Conservation (phyloP, 352 stramenopile species). For the Pythium aquatile region DNA sequence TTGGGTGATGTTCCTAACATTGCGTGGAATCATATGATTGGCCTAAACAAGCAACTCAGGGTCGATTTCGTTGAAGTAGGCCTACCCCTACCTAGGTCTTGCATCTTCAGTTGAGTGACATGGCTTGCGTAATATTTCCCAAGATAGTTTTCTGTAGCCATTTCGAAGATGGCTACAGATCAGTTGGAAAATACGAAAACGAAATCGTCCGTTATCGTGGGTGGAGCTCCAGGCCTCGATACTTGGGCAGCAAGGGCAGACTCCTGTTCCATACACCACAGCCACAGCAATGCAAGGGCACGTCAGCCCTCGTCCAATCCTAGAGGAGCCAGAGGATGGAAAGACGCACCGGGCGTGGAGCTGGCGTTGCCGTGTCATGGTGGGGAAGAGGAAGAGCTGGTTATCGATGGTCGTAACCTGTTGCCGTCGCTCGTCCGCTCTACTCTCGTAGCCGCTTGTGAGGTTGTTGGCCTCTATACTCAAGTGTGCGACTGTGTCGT, state of each 20-base stretch:
- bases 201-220: constrained; percentile 9
- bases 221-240: constrained; percentile 8
- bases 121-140: background rate
- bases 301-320: background rate
- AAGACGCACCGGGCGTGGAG: constrained; percentile 27
- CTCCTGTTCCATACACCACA: constrained; percentile 20
- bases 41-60: background rate
- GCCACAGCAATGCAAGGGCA: background rate
- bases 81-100: background rate
- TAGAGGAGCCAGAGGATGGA: background rate
- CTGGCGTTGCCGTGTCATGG: constrained; percentile 34
- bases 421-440: background rate
- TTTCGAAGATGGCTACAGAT: constrained; percentile 1
- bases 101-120: background rate
- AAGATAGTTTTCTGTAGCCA: background rate
- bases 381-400: constrained; percentile 34
- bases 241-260: constrained; percentile 25
- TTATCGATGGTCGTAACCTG: background rate
- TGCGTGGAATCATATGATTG: background rate
- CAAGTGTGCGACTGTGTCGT: background rate
- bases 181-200: background rate
- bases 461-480: background rate
- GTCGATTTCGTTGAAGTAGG: background rate
- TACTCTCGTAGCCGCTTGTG: background rate
- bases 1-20: background rate